Percentiles rank a stretch among this genome's conserved stretches.
Evolutionary conservation across 2,329 filamentous ascomycete species (phyloP).

Genomic region (Colletotrichum gigasporum): DNA sequence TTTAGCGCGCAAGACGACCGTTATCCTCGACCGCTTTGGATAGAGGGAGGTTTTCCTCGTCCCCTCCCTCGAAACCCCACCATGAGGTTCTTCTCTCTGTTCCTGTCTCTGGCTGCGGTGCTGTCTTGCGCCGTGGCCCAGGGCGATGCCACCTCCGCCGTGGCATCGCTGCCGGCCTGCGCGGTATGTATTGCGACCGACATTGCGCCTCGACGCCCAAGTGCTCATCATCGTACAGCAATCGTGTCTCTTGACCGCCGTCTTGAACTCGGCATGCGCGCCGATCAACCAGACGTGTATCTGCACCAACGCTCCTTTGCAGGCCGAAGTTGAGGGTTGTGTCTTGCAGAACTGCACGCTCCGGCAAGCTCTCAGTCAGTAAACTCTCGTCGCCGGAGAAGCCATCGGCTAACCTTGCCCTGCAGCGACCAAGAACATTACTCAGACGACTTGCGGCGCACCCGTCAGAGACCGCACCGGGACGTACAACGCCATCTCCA

Average conservation of each 20-base stretch:
- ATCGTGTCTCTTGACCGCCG: conserved; percentile 37
- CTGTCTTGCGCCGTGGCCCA: conserved; percentile 21
- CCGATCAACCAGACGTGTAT: conserved; percentile 41
- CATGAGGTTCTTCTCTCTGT: conserved; percentile 24
- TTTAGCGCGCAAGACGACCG: conserved; percentile 11
- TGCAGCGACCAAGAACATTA: conserved; percentile 31
- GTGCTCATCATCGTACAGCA: conserved; percentile 30
- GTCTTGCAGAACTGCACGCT: conserved; percentile 40
- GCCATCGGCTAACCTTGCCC: neutral
- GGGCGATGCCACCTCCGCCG: conserved; percentile 16
- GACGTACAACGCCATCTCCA: conserved; percentile 44
- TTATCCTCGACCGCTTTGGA: neutral
- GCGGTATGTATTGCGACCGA: conserved; percentile 37
- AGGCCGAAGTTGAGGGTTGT: conserved; percentile 38
- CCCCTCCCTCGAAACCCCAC: neutral
- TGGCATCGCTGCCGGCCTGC: conserved; percentile 40
- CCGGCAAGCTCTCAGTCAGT: conserved; percentile 43
- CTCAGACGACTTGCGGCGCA: conserved; percentile 39
- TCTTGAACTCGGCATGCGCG: conserved; percentile 39
- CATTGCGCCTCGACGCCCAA: neutral
- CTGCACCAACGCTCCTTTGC: conserved; percentile 40
- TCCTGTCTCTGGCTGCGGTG: conserved; percentile 18
- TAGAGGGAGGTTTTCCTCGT: conserved; percentile 7
- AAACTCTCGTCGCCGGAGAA: neutral
- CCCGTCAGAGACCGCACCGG: conserved; percentile 42